Base-by-base conservation (phyloP, 83 land plant genomes). In the Diphasiastrum complanatum region DNA sequence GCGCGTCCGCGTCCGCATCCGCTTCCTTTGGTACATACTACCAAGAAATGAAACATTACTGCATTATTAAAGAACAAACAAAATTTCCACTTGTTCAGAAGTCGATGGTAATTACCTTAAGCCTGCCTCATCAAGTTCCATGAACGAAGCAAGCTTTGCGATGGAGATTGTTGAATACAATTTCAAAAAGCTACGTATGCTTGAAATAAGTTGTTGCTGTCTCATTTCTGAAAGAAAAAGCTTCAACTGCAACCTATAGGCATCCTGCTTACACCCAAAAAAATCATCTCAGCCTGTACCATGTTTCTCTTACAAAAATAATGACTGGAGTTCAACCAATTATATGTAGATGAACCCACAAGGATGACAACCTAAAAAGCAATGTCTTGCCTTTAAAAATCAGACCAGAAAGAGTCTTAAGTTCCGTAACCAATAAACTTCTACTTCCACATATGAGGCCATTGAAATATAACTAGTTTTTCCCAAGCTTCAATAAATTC, bases 231-330 rank as follows among this genome's bases (percentile, higher is more conserved):
- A 85, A 43, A 91, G 79, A 60, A 91, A 91, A 16, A 91, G 66
- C 78, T 91, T 91, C 82, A 91, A 59, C 74, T 91, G 95, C 18
- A 87, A 79, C 73, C 97, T 80, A 49, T 88, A 91, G 31, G 97
- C 90, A 75, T 91, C 97, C 95, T 91, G 86, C 47, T 33, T n/a
- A n/a, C n/a, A n/a, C n/a, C n/a, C n/a, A n/a, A n/a, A n/a, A n/a
- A n/a, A n/a, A 28, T 5, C 58, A 49, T 11, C 10, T 11, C 10
- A 22, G 22, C 22, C 52, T 5, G 10, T 6, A 14, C 10, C 22
- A 49, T 22, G 52, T 49, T 49, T 8, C 5, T 6, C 19, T 6
- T 49, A 11, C 5, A 49, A 38, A 8, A 38, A 38, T 8, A 14
- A 38, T 8, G 14, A 38, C 43, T 38, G 43, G 43, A n/a, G n/a